Evolutionary conservation across 2,329 filamentous ascomycete species (phyloP).

Genomic region (Talaromyces sp.): DNA sequence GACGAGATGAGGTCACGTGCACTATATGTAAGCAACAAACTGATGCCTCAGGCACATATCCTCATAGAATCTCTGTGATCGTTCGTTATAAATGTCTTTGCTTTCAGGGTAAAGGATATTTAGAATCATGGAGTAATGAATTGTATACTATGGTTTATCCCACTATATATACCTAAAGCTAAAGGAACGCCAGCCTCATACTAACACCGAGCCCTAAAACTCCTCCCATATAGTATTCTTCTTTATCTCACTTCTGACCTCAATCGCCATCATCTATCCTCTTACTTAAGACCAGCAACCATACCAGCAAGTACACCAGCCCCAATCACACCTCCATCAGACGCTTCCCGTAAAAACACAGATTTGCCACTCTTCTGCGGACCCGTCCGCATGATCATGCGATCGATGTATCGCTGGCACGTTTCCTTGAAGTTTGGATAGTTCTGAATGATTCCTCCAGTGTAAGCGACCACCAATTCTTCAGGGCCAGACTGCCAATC

Average conservation of each 20-base stretch:
- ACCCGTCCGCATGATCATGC: slow-evolving; percentile 46
- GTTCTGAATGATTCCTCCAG: slow-evolving; percentile 74
- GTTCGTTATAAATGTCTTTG: not conserved
- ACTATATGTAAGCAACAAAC: not conserved
- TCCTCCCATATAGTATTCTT: slow-evolving; percentile 7
- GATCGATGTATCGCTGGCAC: slow-evolving; percentile 66
- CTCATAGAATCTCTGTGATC: not conserved
- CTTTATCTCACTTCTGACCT: not conserved
- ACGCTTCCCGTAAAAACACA: slow-evolving; percentile 51
- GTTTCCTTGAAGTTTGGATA: slow-evolving; percentile 70
- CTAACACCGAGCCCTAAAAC: not conserved
- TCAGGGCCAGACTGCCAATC: slow-evolving; percentile 47
- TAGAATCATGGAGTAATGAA: not conserved
- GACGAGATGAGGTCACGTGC: slow-evolving; percentile 2
- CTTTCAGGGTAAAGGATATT: not conserved
- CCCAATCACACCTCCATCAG: slow-evolving; percentile 54
- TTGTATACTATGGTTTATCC: not conserved
- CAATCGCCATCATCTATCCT: not conserved
- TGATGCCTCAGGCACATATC: slow-evolving; percentile 6
- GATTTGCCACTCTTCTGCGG: slow-evolving; percentile 47
- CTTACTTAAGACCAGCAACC: slow-evolving; percentile 25
- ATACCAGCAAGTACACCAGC: slow-evolving; percentile 54
- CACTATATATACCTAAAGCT: slow-evolving; percentile 9
- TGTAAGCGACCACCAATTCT: slow-evolving; percentile 73
- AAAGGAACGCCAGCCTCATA: slow-evolving; percentile 6